Evolutionary conservation across 441 rosid genomes (phyloP), one percentile per base, ranked within the genome.

Genomic region (California macrophylla): DNA sequence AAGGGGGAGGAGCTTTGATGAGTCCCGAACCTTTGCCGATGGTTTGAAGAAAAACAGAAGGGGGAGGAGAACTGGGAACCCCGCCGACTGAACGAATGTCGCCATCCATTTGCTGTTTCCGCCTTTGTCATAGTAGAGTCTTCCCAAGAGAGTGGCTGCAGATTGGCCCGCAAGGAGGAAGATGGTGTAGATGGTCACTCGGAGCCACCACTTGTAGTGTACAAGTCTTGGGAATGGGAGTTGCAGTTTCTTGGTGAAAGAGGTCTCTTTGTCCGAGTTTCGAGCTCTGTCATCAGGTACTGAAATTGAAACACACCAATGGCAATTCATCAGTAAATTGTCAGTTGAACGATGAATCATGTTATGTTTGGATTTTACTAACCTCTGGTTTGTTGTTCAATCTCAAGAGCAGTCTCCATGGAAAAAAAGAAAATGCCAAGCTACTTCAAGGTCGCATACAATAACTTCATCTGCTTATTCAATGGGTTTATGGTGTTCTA

Each of bases 71-170:
- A 84, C 56, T 21, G 89, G 90, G 77, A 87, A 87, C 64, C 86
- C 89, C 1, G 83, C 82, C 21, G 87, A 78, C 72, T 87, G 92
- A 72, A 85, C 90, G 18, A 84, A 73, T 2, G 88, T 84, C 34
- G 86, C 84, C 81, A 86, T 82, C 93, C 93, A 87, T 76, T 83
- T 86, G 77, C 93, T 83, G 20, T 81, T 79, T 2, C 93, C 93
- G 23, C 90, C 90, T 64, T 76, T 78, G 76, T 86, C 87, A 47
- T 72, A 87, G 77, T 83, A 87, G 9, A 82, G 66, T 71, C 85
- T 78, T 47, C 93, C 90, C 1, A 87, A 69, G 32, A 84, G 81
- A 68, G 79, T 82, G 1, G 86, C 87, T 0, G 79, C 70, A 0
- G 89, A 75, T 81, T 87, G 92, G 68, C 92, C 85, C 1, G 73